These are phyloP conservation scores for Diversispora epigaea DNA, from an alignment of 192 early-diverging fungal species.

Conservation along the genomic window DNA sequence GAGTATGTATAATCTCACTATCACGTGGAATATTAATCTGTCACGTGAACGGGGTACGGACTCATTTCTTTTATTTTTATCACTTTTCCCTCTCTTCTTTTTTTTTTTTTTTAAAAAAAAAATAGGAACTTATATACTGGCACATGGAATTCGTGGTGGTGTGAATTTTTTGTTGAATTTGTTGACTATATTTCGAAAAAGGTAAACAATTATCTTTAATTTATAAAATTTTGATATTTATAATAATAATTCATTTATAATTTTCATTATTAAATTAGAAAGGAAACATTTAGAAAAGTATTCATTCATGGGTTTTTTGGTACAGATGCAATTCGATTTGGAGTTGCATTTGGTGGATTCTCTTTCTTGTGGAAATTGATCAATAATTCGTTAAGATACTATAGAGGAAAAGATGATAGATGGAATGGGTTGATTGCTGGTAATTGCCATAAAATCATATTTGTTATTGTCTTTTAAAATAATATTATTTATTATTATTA, in stretches of 20 bases:
- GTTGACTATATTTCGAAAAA: conserved; percentile 17
- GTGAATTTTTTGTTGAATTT: conserved; percentile 28
- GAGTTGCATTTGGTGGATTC: conserved; percentile 75
- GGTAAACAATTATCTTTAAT: not conserved
- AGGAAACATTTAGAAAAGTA: conserved; percentile 7
- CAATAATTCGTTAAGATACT: conserved; percentile 59
- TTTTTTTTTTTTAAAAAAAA: too few species aligned
- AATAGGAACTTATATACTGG: conserved; percentile 27
- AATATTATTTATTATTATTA: not conserved
- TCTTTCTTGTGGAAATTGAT: conserved; percentile 73
- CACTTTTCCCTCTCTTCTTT: not conserved
- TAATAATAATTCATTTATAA: not conserved
- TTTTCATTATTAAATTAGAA: not conserved
- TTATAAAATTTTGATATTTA: not conserved
- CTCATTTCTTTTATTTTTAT: not conserved
- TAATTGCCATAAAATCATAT: not conserved
- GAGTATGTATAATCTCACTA: not conserved
- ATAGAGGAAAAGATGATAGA: conserved; percentile 54
- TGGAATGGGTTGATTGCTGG: conserved; percentile 56
- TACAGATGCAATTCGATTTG: conserved; percentile 63
- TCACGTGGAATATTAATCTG: not conserved
- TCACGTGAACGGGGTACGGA: not conserved
- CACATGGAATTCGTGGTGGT: conserved; percentile 21
- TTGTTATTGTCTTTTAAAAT: not conserved
- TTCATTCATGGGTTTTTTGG: conserved; percentile 52